Base-by-base conservation (phyloP, 2,329 filamentous ascomycete species). In the Fusarium sp. region DNA sequence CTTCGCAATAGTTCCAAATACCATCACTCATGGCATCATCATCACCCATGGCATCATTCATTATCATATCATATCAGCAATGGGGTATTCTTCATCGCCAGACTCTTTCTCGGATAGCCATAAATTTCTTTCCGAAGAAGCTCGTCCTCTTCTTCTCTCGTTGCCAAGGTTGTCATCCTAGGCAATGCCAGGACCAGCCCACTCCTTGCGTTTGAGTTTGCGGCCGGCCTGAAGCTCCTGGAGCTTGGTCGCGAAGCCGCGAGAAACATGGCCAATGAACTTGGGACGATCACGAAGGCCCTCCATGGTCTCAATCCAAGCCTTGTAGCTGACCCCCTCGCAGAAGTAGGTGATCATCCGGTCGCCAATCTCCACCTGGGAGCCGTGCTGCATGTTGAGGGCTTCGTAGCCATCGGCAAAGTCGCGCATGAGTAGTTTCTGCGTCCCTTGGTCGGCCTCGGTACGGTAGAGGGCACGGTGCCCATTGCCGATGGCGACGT, bases 371-470 rank as follows among this genome's bases (percentile, higher is more conserved):
- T 68, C 70, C 38, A 42, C 59, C 66, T 82, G 81, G 3, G 36
- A 34, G 9, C 41, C n/a, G 24, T 81, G 74, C 54, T 48, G 75
- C 52, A 44, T 44, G 36, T 70, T 66, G 22, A 83, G 69, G 1
- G 79, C 80, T 66, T 83, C 81, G 62, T 79, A 83, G 12, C 74
- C 81, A 34, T 82, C 79, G 13, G 81, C 81, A 73, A 83, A 83
- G 70, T 81, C 79, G 18, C 75, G 50, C 73, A 79, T 82, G n/a
- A 80, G 67, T 5, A 64, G 45, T 56, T 73, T 77, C 62, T 83
- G 81, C n/a, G 75, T 71, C 12, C 54, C 72, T n/a, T 73, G 57
- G 36, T 82, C 80, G 6, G 45, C 51, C 12, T 66, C 60, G 8
- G 78, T 78, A 18, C 79, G 79, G 51, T 75, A 77, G n/a, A 83